Base-by-base conservation (phyloP, 2,329 filamentous ascomycete genomes). In the Penicillium sp. region DNA sequence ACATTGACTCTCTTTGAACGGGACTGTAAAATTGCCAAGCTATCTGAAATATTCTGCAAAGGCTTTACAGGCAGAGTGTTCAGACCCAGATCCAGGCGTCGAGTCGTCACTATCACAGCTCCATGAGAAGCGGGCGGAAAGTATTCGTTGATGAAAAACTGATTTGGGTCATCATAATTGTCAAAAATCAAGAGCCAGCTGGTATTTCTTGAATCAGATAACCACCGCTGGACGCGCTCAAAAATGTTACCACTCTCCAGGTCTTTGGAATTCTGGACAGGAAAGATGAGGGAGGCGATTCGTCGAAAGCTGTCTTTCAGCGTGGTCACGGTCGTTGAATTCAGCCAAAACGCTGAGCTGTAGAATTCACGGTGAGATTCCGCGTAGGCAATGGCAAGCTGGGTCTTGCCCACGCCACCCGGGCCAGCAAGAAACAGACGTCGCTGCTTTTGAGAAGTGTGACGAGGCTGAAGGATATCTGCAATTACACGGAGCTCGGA, bases 101-200 rank as follows among this genome's bases (percentile, higher is more conserved):
- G 56, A 3, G 61, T 65, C 10, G 66, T 68, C 10, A 67, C 56
- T 3, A 68, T 52, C 24, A 67, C 56, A 21, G 62, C 48, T 1
- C 65, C 64, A 45, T 65, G 58, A 16, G 51, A 45, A 21, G 52
- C 52, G 16, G 10, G 11, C 4, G 64, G 64, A 37, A 43, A 55
- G 48, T 63, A 67, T 4, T 56, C 21, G 24, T 50, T 16, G 26
- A 67, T 59, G 5, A 39, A 3, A 44, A 56, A 62, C 24, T 51
- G 42, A 21, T 52, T 29, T 4, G 57, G 58, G 9, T 66, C 58
- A 26, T 68, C 63, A 49, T 63, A 58, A 26, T 65, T 67, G 29
- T 68, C 65, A 53, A 62, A 61, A 2, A 68, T 64, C 14, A 68
- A 49, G 1, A 68, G 57, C 65, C 64, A 68, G 44, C 49, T 27